phyloP scores from a whole-genome alignment of 495 filamentous ascomycete species.

The Penicillium ucsense region DNA sequence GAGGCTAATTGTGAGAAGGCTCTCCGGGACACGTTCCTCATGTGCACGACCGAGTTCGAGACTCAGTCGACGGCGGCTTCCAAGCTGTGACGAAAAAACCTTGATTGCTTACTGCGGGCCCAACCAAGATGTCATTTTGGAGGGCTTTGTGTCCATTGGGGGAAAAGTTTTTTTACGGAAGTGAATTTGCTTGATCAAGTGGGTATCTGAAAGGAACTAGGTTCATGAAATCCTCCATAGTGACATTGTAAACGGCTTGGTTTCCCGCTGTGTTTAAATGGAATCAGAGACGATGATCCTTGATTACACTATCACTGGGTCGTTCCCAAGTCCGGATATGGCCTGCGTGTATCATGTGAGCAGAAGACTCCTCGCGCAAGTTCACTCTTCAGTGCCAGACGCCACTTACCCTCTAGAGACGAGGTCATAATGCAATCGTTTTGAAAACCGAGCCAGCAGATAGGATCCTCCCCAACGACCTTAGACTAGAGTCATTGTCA shows the following conservation, averaged over 20 bases:
- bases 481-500: constrained; percentile 51
- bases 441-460: constrained; percentile 84
- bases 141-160: no score
- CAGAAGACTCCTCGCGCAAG: background rate
- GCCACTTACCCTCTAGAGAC: constrained; percentile 64
- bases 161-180: background rate
- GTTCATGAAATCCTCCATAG: background rate
- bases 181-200: constrained; percentile 4
- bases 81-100: constrained; percentile 12
- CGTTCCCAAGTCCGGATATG: constrained; percentile 85
- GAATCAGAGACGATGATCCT: constrained; percentile 3
- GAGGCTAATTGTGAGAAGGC: constrained; percentile 13
- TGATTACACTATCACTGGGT: constrained; percentile 49
- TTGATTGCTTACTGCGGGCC: no score
- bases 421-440: constrained; percentile 88
- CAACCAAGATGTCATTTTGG: no score
- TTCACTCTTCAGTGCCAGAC: background rate
- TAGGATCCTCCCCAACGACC: constrained; percentile 71
- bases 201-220: constrained; percentile 13
- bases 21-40: constrained; percentile 53
- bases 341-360: constrained; percentile 36
- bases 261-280: background rate
- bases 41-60: constrained; percentile 51
- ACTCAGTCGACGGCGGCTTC: constrained; percentile 16
- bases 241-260: no score